phyloP scores from a whole-genome alignment of 257 asterid genomes.

The Asclepias syriaca region DNA sequence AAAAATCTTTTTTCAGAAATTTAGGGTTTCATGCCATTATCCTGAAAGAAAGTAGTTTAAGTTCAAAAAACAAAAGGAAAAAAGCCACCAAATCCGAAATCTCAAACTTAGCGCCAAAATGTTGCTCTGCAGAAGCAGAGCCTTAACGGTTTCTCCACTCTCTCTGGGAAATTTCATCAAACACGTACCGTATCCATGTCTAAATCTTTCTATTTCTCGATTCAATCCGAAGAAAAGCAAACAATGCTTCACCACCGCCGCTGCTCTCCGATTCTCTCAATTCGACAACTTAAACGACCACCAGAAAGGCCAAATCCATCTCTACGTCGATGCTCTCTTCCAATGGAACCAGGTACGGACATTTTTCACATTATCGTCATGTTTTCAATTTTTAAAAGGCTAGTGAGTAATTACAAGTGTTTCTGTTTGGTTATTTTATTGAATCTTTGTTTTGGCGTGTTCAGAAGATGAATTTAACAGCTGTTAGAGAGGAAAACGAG shows the following conservation, averaged over 20 bases:
- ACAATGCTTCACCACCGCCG: conserved; percentile 7
- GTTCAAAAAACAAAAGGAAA: no score
- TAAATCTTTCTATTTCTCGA: conserved; percentile 16
- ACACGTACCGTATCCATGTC: conserved; percentile 37
- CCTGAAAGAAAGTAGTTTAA: no score
- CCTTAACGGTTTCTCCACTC: conserved; percentile 12
- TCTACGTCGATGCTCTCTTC: conserved; percentile 65
- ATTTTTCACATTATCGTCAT: not conserved
- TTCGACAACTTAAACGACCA: conserved; percentile 39
- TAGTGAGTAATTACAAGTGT: not conserved
- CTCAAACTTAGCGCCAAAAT: conserved; percentile 26
- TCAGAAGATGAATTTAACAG: conserved; percentile 93
- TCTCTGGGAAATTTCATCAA: conserved; percentile 58
- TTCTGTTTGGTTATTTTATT: not conserved
- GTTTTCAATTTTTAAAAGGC: not conserved
- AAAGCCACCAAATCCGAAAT: no score
- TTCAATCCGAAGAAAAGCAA: conserved; percentile 17
- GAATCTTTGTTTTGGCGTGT: conserved; percentile 10
- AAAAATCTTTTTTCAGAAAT: no score
- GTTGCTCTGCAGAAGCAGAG: conserved; percentile 29
- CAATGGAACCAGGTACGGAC: conserved; percentile 83
- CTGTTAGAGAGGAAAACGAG: conserved; percentile 70
- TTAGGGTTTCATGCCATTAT: no score
- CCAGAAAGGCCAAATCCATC: conserved; percentile 58
- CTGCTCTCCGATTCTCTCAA: conserved; percentile 24